Evolutionary conservation across 1,284 basidiomycete genomes (phyloP), one percentile per base, ranked within the genome.

Genomic region (Rhodotorula sp.): DNA sequence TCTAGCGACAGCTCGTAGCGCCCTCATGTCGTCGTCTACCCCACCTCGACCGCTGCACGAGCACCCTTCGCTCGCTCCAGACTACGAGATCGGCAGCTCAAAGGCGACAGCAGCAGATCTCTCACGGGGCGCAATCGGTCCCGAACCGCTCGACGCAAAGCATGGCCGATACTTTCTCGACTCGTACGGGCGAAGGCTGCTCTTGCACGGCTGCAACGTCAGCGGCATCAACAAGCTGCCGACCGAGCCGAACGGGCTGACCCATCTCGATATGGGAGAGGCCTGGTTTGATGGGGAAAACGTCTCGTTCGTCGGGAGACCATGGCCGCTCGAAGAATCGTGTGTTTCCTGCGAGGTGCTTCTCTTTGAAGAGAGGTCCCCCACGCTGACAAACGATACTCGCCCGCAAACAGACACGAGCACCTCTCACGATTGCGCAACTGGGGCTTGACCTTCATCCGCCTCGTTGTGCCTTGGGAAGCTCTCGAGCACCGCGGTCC

Each of bases 391-490:
- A 38, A 38, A 57, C 26, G 15, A 0, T 8, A 26, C 16, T 14
- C 34, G 38, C 7, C 26, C 48, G 8, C 60, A 63, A 5, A 38
- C 70, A 70, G 72, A 60, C 62, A 68, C 52, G 66, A 58, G 18
- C 73, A 72, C 50, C 64, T 72, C 21, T 21, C 70, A 1, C 78
- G 82, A 0, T 69, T 83, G 0, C 62, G 69, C 3, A 71, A 78
- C 2, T 83, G 81, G 81, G 83, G 83, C 1, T 71, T 81, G 23
- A 78, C 81, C 14, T 78, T 82, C 43, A 73, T 83, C 50, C 77
- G 83, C 1, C 90, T 97, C 76, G 87, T 93, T 26, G 87, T 98
- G 5, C 97, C 95, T 1, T 99, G 95, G 97, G 95, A 99, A 79
- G 92, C 94, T 0, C 84, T 99, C 31, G 93, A 97, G 79, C 97